phyloP scores from a whole-genome alignment of 2,329 filamentous ascomycete genomes.

The Botrytis byssoidea region DNA sequence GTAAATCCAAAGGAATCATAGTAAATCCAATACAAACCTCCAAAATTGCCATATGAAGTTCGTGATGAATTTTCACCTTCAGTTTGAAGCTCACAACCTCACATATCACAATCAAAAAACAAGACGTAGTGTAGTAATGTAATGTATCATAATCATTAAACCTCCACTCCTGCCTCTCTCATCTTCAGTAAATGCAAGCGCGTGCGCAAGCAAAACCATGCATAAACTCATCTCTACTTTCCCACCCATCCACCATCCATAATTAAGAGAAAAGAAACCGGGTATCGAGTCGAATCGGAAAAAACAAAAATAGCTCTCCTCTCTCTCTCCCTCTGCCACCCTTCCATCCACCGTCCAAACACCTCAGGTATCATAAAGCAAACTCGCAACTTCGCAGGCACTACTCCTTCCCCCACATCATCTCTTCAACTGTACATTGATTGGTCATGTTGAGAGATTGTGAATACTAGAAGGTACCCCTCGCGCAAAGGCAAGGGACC shows the following conservation, averaged over 20 bases:
- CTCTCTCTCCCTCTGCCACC: not conserved
- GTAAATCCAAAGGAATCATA: not conserved
- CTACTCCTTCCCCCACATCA: not conserved
- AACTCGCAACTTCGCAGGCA: not conserved
- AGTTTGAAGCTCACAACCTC: not conserved
- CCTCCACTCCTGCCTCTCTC: not conserved
- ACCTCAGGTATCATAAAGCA: not conserved
- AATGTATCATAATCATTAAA: slow-evolving; percentile 11
- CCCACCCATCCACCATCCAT: not conserved
- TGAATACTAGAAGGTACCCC: not conserved
- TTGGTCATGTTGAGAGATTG: not conserved
- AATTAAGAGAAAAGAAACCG: slow-evolving; percentile 18
- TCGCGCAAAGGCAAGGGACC: slow-evolving; percentile 8
- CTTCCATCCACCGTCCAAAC: not conserved
- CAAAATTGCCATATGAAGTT: not conserved
- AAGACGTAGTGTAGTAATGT: not conserved
- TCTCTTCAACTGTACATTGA: not conserved
- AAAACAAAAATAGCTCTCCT: slow-evolving; percentile 10
- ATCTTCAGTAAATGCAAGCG: not conserved
- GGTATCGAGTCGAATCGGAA: slow-evolving; percentile 17
- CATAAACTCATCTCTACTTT: slow-evolving; percentile 3
- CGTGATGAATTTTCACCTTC: not conserved
- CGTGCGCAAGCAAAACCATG: not conserved
- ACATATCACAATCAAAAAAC: not conserved
- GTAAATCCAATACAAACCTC: not conserved